Percentiles rank a stretch among this genome's conserved stretches.
Evolutionary conservation across 306 rosid genomes (phyloP).

Genomic region (Calophaca sinica): DNA sequence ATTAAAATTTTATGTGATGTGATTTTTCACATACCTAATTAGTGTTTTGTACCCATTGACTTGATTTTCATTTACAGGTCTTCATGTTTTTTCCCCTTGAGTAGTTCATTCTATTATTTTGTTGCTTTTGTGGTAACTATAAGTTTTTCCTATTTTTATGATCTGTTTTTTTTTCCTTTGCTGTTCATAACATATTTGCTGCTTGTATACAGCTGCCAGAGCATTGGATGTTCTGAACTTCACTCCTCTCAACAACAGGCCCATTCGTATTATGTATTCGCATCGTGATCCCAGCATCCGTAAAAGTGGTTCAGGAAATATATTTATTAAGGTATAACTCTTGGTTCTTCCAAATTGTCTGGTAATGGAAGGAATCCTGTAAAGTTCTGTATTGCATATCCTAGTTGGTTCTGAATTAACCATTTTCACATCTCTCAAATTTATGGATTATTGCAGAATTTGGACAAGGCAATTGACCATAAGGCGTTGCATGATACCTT

Average conservation of each 20-base stretch:
- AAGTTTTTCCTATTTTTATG: not conserved
- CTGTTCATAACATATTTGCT: constrained; percentile 27
- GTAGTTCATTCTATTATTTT: not conserved
- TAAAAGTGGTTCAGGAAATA: constrained; percentile 95
- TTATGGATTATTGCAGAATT: constrained; percentile 65
- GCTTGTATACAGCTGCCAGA: constrained; percentile 78
- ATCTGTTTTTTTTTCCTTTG: not conserved
- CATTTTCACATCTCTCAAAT: constrained; percentile 22
- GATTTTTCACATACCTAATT: constrained; percentile 4
- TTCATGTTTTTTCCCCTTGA: not conserved
- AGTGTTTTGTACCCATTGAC: constrained; percentile 2
- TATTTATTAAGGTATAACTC: constrained; percentile 82
- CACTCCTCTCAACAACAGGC: constrained; percentile 77
- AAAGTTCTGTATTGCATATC: constrained; percentile 25
- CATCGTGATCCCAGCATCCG: constrained; percentile 97
- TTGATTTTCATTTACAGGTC: not conserved
- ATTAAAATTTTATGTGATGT: not conserved
- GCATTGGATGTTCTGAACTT: constrained; percentile 91
- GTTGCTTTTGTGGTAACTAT: not conserved
- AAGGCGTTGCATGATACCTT: constrained; percentile 94
- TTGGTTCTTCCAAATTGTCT: constrained; percentile 20
- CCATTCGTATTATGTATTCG: constrained; percentile 91
- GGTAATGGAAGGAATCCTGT: not conserved
- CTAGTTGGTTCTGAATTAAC: constrained; percentile 32
- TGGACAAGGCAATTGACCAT: constrained; percentile 96